phyloP scores from a whole-genome alignment of 1,139 yeast genomes.

The Kodamaea suecica region DNA sequence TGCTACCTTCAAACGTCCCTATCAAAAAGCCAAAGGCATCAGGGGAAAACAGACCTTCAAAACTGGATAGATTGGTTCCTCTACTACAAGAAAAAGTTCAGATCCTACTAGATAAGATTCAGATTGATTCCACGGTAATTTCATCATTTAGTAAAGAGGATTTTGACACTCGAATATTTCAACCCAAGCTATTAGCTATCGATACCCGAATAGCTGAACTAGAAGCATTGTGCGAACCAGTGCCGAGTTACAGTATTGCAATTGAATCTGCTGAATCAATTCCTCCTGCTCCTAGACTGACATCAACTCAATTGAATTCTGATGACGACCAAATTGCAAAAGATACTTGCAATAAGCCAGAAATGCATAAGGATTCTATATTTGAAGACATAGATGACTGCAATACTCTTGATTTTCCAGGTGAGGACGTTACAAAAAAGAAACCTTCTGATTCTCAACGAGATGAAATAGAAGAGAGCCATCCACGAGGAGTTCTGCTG shows the following conservation, averaged over 20 bases:
- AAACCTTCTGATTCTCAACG: too few relatives aligned
- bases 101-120: not conserved
- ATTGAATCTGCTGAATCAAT: too few relatives aligned
- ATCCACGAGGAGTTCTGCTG: too few relatives aligned
- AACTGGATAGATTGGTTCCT: not conserved
- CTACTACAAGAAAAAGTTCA: not conserved
- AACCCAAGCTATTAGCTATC: slow-evolving; percentile 5
- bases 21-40: too few relatives aligned
- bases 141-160: slow-evolving; percentile 5
- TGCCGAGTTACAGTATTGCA: too few relatives aligned
- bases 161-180: slow-evolving; percentile 7
- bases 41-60: too few relatives aligned
- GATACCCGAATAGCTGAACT: slow-evolving; percentile 5
- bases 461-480: too few relatives aligned
- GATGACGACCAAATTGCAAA: not conserved
- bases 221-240: not conserved
- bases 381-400: slow-evolving; percentile 1
- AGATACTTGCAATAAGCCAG: too few relatives aligned
- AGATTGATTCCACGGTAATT: not conserved
- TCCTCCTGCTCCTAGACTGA: slow-evolving; percentile 6
- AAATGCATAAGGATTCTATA: not conserved
- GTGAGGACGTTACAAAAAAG: not conserved
- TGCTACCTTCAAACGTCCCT: too few relatives aligned
- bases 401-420: not conserved
- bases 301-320: slow-evolving; percentile 6